These are phyloP conservation scores for Cladorrhinum sp. DNA, from an alignment of 2,329 filamentous ascomycete genomes.

Conservation along the genomic window DNA sequence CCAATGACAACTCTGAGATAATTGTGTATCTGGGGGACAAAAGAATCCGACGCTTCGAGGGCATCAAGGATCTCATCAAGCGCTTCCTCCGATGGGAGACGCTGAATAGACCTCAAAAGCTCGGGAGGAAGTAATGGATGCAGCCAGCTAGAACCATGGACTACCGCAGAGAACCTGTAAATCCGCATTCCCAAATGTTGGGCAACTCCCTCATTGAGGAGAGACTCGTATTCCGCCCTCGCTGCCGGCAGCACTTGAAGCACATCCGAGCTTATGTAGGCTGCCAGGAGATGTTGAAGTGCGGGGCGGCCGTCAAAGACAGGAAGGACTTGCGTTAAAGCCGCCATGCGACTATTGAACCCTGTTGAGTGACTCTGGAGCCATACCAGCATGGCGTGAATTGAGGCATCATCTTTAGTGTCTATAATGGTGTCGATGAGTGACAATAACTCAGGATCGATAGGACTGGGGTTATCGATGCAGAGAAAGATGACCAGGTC, in stretches of 20 bases:
- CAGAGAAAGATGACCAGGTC: constrained; percentile 22
- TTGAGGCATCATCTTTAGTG: constrained; percentile 15
- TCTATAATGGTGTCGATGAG: constrained; percentile 19
- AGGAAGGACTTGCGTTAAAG: constrained; percentile 18
- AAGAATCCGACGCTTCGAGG: constrained; percentile 7
- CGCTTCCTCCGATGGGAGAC: constrained; percentile 19
- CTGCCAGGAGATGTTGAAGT: constrained; percentile 14
- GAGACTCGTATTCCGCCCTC: constrained; percentile 16
- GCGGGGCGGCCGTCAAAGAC: constrained; percentile 6
- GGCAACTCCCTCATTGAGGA: constrained; percentile 12
- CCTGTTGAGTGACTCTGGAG: constrained; percentile 7
- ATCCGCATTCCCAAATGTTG: constrained; percentile 23
- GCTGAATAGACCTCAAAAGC: constrained; percentile 17
- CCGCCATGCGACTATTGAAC: constrained; percentile 19
- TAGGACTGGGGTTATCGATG: constrained; percentile 12
- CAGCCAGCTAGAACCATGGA: constrained; percentile 20
- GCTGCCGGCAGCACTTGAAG: constrained; percentile 16
- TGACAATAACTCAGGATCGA: constrained; percentile 16
- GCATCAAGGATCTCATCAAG: constrained; percentile 22
- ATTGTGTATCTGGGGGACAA: not conserved
- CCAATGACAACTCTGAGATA: constrained; percentile 23
- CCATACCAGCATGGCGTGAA: constrained; percentile 15
- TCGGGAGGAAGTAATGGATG: constrained; percentile 9
- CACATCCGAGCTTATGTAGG: constrained; percentile 14
- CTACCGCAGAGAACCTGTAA: constrained; percentile 18